phyloP scores from a whole-genome alignment of 306 rosid genomes.

The Biancaea sappan region DNA sequence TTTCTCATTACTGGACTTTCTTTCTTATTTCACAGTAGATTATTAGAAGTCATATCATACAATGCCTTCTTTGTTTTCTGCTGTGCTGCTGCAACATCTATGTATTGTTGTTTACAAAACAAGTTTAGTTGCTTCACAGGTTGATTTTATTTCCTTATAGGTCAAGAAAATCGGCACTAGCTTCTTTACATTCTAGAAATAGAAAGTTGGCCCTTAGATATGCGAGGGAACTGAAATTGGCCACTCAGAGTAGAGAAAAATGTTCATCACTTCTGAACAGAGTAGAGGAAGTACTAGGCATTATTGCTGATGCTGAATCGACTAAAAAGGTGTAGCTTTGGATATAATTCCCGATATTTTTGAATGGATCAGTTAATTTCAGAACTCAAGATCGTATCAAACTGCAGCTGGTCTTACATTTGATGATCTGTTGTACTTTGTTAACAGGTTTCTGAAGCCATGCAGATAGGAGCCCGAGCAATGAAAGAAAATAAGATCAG shows the following conservation, averaged over 20 bases:
- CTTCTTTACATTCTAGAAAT: conserved; percentile 74
- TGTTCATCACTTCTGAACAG: conserved; percentile 72
- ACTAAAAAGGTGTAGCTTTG: conserved; percentile 65
- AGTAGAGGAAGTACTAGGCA: conserved; percentile 79
- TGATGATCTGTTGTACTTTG: conserved; percentile 25
- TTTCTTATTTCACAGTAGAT: conserved; percentile 17
- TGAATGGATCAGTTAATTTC: conserved; percentile 3
- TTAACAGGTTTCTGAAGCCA: conserved; percentile 87
- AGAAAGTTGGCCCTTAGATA: conserved; percentile 71
- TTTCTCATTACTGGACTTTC: background rate
- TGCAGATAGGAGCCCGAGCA: conserved; percentile 79
- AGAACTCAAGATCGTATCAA: conserved; percentile 22
- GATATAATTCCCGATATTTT: background rate
- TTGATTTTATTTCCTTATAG: conserved; percentile 46
- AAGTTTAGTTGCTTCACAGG: conserved; percentile 22
- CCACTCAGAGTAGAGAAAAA: conserved; percentile 69
- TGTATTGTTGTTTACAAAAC: conserved; percentile 26
- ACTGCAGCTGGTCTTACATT: conserved; percentile 20
- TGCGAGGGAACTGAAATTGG: conserved; percentile 78
- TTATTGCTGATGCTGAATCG: conserved; percentile 75
- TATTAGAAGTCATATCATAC: background rate
- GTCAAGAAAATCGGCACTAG: conserved; percentile 73
- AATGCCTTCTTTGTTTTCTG: conserved; percentile 17
- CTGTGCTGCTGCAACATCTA: conserved; percentile 2
- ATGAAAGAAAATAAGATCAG: conserved; percentile 72